These are phyloP conservation scores for Didymella lethalis DNA, from an alignment of 2,329 filamentous ascomycete genomes.

Conservation along the genomic window DNA sequence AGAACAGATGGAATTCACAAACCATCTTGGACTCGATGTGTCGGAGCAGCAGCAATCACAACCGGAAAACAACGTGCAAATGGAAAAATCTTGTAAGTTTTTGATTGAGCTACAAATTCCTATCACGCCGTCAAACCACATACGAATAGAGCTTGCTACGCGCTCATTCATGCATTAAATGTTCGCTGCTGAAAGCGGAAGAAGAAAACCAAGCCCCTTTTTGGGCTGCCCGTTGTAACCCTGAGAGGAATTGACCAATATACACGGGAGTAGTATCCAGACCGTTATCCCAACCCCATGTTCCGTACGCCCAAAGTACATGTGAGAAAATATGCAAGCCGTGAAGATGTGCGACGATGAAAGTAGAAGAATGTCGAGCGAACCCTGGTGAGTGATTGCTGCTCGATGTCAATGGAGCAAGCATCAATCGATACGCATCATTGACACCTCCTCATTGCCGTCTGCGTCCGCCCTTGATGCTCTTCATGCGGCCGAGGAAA, in stretches of 20 bases:
- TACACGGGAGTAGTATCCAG: constrained; percentile 40
- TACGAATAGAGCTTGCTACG: constrained; percentile 14
- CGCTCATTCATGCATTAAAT: constrained; percentile 21
- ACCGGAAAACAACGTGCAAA: background rate
- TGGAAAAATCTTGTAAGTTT: background rate
- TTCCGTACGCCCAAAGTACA: constrained; percentile 28
- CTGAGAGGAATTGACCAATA: constrained; percentile 24
- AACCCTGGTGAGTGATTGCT: constrained; percentile 6
- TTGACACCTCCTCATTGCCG: constrained; percentile 35
- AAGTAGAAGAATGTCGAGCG: constrained; percentile 23
- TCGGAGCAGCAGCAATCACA: background rate
- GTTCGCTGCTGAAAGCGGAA: constrained; percentile 16
- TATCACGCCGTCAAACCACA: constrained; percentile 12
- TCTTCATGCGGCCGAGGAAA: constrained; percentile 51
- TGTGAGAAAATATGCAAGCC: constrained; percentile 25
- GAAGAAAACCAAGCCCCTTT: constrained; percentile 13
- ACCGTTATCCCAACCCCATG: constrained; percentile 23
- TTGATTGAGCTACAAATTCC: constrained; percentile 25
- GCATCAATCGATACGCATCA: background rate
- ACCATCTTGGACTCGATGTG: background rate
- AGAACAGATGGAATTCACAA: background rate
- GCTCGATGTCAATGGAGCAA: background rate
- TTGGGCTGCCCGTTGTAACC: constrained; percentile 15
- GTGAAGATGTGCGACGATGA: constrained; percentile 29
- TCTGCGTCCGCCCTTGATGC: constrained; percentile 48